Conservation (phyloP, 139 green algal genomes). For the Coccomyxa sp. region DNA sequence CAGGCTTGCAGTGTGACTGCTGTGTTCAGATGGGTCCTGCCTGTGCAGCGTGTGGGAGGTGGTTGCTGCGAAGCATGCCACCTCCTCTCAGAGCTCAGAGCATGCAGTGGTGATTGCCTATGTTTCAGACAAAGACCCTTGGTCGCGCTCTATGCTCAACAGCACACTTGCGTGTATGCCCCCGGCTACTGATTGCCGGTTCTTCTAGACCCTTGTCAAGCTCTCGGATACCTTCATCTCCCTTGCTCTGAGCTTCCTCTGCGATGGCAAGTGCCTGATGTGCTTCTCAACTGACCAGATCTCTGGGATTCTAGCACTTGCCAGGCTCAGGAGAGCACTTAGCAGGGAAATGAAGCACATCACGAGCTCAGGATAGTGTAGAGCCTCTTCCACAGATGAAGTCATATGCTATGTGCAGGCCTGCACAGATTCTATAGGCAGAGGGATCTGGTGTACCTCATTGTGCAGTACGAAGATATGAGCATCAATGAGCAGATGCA, state of each 20-base stretch:
- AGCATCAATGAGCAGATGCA: neutral
- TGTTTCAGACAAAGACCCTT: neutral
- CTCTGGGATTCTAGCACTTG: no score
- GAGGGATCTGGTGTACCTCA: neutral
- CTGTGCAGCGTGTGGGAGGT: neutral
- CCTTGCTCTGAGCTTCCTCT: no score
- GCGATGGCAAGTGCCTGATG: no score
- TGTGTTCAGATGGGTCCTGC: neutral
- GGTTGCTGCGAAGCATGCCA: neutral
- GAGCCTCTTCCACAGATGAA: no score
- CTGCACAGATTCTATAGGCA: neutral
- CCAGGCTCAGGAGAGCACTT: no score
- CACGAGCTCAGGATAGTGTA: no score
- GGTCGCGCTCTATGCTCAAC: neutral
- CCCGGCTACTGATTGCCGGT: no score
- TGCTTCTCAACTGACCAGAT: no score
- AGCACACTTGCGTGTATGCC: no score
- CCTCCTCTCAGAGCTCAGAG: neutral
- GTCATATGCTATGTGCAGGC: neutral
- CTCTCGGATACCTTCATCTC: no score
- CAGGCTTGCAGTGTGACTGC: neutral
- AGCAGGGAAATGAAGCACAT: no score
- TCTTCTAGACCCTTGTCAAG: no score
- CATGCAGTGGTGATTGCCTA: neutral
- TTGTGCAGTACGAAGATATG: neutral